Percentiles rank a stretch among this genome's conserved stretches.
phyloP scores from a whole-genome alignment of 768 basidiomycete species.

The Mycena olivaceomarginata region DNA sequence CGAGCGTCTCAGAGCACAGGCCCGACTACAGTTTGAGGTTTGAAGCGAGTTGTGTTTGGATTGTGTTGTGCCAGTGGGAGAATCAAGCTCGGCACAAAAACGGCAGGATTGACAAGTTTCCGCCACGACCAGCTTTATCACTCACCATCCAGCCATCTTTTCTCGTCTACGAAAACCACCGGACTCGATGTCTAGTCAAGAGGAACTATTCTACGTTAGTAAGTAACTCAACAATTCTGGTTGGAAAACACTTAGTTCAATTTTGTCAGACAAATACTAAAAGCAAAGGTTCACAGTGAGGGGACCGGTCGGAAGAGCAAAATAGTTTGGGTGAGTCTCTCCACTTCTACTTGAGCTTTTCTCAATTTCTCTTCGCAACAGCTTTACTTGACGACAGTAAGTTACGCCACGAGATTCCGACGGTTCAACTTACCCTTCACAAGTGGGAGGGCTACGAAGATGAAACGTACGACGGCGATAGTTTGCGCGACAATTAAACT shows the following conservation, averaged over 20 bases:
- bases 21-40: no score
- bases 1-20: no score
- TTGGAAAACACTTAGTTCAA: no score
- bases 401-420: background rate
- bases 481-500: background rate
- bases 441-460: conserved; percentile 2
- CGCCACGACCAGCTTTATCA: no score
- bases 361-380: background rate
- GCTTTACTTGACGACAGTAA: background rate
- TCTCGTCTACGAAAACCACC: no score
- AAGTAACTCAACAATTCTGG: background rate
- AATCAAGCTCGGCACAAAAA: no score
- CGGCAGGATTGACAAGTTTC: no score
- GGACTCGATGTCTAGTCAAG: no score
- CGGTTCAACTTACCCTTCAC: no score
- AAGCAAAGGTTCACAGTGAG: background rate
- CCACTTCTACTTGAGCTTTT: background rate
- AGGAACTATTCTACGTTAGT: background rate
- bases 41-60: no score
- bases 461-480: background rate
- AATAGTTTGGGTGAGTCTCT: background rate
- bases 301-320: background rate
- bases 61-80: no score
- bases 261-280: background rate
- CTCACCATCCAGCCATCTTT: no score